A percentile compares a stretch with the other conserved stretches of the same genome.
Evolutionary conservation across 2,329 filamentous ascomycete species (phyloP).

Genomic region (Verticillium longisporum): DNA sequence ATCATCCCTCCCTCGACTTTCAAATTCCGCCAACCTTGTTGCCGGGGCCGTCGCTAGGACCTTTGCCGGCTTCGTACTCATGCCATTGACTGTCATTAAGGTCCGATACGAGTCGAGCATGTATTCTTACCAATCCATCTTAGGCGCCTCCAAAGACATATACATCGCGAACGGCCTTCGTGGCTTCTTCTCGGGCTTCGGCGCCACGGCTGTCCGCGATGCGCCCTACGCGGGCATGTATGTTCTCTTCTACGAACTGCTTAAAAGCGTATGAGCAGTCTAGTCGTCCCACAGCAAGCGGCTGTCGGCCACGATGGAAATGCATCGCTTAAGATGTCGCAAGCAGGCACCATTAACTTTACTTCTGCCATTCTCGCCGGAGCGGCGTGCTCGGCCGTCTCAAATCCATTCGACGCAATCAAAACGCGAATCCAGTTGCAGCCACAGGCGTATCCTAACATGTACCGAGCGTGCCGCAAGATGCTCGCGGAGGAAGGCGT

Average conservation of each 20-base stretch:
- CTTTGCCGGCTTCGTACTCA: conserved; percentile 82
- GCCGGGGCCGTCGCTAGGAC: conserved; percentile 81
- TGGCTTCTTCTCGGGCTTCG: conserved; percentile 90
- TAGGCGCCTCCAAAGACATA: conserved; percentile 69
- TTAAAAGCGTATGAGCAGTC: conserved; percentile 55
- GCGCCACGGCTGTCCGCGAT: conserved; percentile 86
- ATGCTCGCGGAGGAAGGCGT: conserved; percentile 81
- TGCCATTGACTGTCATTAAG: conserved; percentile 95
- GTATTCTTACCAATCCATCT: conserved; percentile 75
- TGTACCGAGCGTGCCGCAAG: conserved; percentile 65
- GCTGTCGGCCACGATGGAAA: conserved; percentile 4
- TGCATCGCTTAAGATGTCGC: conserved; percentile 5
- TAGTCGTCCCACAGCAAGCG: not conserved
- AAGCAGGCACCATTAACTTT: conserved; percentile 55
- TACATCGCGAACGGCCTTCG: conserved; percentile 63
- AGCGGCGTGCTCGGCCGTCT: conserved; percentile 75
- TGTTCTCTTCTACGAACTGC: conserved; percentile 85
- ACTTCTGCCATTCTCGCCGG: conserved; percentile 74
- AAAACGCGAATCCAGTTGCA: conserved; percentile 93
- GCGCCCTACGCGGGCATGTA: conserved; percentile 97
- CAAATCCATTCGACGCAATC: conserved; percentile 94
- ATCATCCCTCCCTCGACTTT: conserved; percentile 73
- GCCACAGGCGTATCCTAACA: conserved; percentile 75
- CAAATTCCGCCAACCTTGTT: conserved; percentile 75
- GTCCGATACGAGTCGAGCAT: conserved; percentile 88